Conservation (phyloP, 148 eudicot species). For the Drosera capensis region DNA sequence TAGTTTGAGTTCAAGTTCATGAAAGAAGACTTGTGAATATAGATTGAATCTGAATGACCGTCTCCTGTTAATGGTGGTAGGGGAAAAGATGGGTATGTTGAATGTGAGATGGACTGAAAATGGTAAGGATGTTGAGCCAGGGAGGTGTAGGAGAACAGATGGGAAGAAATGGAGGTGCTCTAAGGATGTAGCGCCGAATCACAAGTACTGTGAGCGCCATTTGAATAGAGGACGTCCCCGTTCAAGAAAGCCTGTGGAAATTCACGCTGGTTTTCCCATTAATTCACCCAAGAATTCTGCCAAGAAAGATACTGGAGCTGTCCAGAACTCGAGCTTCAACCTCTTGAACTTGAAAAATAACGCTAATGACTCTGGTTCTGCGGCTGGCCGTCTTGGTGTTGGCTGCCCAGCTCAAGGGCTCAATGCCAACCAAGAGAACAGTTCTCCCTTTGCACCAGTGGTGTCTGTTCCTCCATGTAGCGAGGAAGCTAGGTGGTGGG, state of each 20-base stretch:
- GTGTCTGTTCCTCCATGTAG: constrained; percentile 8
- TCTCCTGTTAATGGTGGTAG: not conserved
- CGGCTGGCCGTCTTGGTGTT: constrained; percentile 7
- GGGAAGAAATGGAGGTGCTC: constrained; percentile 97
- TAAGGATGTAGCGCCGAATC: constrained; percentile 62
- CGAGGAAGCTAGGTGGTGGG: constrained; percentile 27
- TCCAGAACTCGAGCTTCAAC: not conserved
- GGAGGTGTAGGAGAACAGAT: constrained; percentile 75
- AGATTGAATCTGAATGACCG: too few species aligned
- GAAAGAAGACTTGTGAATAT: too few species aligned
- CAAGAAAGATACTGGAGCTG: constrained; percentile 19
- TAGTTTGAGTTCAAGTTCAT: too few species aligned
- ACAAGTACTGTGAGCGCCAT: constrained; percentile 86
- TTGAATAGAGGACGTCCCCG: constrained; percentile 81
- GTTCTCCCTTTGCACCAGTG: constrained; percentile 14
- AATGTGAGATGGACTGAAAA: constrained; percentile 18
- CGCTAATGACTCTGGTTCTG: not conserved
- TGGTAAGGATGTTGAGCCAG: constrained; percentile 50
- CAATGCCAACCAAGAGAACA: constrained; percentile 1
- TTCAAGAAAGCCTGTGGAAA: constrained; percentile 99
- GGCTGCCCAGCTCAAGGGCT: constrained; percentile 7
- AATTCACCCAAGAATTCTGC: constrained; percentile 7
- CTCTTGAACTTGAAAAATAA: constrained; percentile 1
- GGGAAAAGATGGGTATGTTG: constrained; percentile 6
- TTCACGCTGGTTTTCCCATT: constrained; percentile 10